phyloP scores from a whole-genome alignment of 345 rosid genomes.

The Limnanthes douglasii region DNA sequence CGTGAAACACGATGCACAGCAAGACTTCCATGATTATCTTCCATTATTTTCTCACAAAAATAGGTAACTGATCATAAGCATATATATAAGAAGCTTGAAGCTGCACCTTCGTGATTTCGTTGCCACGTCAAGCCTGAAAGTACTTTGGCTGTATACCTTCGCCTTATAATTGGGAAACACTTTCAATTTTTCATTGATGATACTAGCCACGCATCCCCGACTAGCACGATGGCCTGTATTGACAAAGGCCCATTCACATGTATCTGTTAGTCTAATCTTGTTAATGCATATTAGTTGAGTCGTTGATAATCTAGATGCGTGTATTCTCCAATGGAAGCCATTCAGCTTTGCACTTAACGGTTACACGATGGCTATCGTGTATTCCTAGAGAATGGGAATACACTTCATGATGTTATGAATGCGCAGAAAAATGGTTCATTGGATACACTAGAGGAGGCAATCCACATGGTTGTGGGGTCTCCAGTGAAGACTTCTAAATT shows the following conservation, averaged over 20 bases:
- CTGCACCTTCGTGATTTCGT: slow-evolving; percentile 91
- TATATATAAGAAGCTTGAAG: slow-evolving; percentile 91
- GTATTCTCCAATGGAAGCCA: slow-evolving; percentile 97
- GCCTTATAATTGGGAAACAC: slow-evolving; percentile 77
- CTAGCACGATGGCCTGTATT: slow-evolving; percentile 76
- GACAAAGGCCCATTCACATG: slow-evolving; percentile 67
- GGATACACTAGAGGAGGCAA: slow-evolving; percentile 40
- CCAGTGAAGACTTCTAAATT: slow-evolving; percentile 29
- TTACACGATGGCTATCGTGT: slow-evolving; percentile 89
- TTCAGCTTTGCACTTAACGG: slow-evolving; percentile 91
- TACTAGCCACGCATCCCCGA: slow-evolving; percentile 91
- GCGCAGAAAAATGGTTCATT: slow-evolving; percentile 49
- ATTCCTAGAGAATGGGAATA: slow-evolving; percentile 49
- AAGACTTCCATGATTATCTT: slow-evolving; percentile 74
- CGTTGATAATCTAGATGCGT: slow-evolving; percentile 81
- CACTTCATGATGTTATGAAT: slow-evolving; percentile 79
- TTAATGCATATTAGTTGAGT: slow-evolving; percentile 85
- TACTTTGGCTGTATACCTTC: slow-evolving; percentile 80
- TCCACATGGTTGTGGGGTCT: slow-evolving; percentile 34
- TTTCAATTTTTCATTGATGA: slow-evolving; percentile 79
- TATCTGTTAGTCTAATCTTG: slow-evolving; percentile 74
- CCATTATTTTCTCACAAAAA: slow-evolving; percentile 72
- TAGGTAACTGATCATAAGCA: slow-evolving; percentile 70
- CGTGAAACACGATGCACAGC: slow-evolving; percentile 83
- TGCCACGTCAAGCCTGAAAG: slow-evolving; percentile 96